Conservation (phyloP, 768 basidiomycete species). For the Pleurotus djamor region DNA sequence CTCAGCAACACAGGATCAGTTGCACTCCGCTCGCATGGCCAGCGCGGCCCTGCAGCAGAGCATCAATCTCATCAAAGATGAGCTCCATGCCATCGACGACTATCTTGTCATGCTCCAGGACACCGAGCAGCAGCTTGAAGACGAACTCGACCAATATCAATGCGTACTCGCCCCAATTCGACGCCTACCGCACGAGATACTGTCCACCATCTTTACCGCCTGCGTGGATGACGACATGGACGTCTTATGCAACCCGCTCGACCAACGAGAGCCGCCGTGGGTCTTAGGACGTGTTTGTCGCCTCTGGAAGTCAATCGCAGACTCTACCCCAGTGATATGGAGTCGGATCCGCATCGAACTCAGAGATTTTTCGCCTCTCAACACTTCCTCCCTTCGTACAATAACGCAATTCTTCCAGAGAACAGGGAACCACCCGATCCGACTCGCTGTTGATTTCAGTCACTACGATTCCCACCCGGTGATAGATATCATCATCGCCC, state of each 20-base stretch:
- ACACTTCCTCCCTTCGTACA: background rate
- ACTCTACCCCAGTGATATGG: constrained; percentile 1
- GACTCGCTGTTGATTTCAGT: background rate
- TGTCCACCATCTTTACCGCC: constrained; percentile 1
- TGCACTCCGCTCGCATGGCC: background rate
- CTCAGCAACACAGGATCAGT: background rate
- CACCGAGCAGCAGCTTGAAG: background rate
- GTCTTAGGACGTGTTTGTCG: constrained; percentile 2
- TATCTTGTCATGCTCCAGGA: background rate
- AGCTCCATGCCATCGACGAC: background rate
- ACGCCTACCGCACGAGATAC: constrained; percentile 2
- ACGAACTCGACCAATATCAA: background rate
- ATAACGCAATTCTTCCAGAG: background rate
- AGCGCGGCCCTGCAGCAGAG: background rate
- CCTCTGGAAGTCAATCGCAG: background rate
- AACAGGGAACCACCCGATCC: background rate
- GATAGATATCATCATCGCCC: background rate
- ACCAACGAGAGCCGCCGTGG: background rate
- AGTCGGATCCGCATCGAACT: constrained; percentile 1
- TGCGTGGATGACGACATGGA: background rate
- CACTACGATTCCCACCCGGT: constrained; percentile 3
- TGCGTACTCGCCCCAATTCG: constrained; percentile 1
- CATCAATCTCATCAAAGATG: background rate
- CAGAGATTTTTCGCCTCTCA: background rate
- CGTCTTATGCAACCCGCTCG: background rate